phyloP scores from a whole-genome alignment of 225 moss, liverwort and hornwort species.

The Takakia lepidozioides region DNA sequence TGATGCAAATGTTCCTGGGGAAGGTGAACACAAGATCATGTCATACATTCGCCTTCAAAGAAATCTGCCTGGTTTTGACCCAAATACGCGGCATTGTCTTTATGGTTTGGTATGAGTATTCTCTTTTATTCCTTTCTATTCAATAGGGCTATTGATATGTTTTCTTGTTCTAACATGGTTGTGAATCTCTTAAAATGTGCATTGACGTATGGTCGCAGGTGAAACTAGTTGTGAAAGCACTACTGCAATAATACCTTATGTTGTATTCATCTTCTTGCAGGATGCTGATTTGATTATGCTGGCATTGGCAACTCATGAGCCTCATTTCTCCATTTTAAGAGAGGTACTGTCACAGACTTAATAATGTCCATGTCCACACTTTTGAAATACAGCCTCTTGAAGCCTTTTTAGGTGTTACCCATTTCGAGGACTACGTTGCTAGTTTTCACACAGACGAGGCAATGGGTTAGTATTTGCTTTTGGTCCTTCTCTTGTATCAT shows the following conservation, averaged over 20 bases:
- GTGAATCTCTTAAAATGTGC: too few species aligned
- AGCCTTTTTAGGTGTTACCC: not conserved
- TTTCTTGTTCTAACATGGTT: too few species aligned
- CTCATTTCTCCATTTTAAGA: slow-evolving; percentile 91
- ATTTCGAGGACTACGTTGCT: not conserved
- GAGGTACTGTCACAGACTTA: slow-evolving; percentile 39
- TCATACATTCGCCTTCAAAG: slow-evolving; percentile 95
- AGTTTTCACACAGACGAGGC: not conserved
- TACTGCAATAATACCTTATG: too few species aligned
- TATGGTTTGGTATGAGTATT: slow-evolving; percentile 60
- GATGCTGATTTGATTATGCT: slow-evolving; percentile 99
- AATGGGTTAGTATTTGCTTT: not conserved
- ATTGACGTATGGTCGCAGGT: too few species aligned
- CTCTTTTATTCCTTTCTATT: not conserved
- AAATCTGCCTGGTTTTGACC: slow-evolving; percentile 84
- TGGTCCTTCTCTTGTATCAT: not conserved
- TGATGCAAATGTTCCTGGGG: slow-evolving; percentile 94
- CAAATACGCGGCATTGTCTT: slow-evolving; percentile 90
- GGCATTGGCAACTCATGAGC: slow-evolving; percentile 97
- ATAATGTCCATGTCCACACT: not conserved
- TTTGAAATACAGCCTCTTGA: not conserved
- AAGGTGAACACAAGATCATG: slow-evolving; percentile 99
- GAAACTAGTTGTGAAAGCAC: not conserved
- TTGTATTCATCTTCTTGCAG: slow-evolving; percentile 25
- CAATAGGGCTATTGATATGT: too few species aligned